Evolutionary conservation across 2,329 filamentous ascomycete species (phyloP).

Genomic region (Ophiocordyceps sinensis): DNA sequence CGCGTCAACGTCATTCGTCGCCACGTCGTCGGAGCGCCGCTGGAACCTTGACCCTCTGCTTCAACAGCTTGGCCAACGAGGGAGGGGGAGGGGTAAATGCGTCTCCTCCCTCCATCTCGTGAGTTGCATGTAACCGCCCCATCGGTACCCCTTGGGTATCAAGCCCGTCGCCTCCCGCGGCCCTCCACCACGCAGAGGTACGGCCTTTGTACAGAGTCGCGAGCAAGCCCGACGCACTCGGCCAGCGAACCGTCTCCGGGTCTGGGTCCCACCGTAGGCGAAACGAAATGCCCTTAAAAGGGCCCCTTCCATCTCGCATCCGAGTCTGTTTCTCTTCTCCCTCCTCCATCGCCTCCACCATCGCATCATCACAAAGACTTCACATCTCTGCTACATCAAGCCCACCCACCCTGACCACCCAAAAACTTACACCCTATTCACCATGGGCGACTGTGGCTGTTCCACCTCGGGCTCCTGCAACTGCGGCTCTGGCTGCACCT

Average conservation of each 20-base stretch:
- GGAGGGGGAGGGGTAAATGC: background rate
- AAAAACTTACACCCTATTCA: conserved; percentile 7
- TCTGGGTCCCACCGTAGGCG: too few species aligned
- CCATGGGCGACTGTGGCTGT: conserved; percentile 28
- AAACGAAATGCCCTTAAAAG: too few species aligned
- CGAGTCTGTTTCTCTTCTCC: too few species aligned
- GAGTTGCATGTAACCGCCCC: background rate
- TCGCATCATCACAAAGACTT: background rate
- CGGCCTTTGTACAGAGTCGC: background rate
- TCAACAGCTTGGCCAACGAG: background rate
- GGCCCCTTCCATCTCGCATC: too few species aligned
- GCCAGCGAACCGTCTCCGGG: background rate
- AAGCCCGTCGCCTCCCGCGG: background rate
- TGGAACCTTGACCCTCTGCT: background rate
- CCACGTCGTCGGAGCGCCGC: conserved; percentile 1
- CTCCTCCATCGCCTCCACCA: background rate
- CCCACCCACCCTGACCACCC: background rate
- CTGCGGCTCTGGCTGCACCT: conserved; percentile 28
- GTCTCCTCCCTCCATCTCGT: background rate
- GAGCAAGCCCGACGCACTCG: background rate
- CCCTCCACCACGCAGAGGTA: background rate
- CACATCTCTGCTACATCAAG: background rate
- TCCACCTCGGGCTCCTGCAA: conserved; percentile 24
- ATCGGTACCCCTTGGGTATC: background rate
- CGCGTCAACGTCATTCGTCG: conserved; percentile 3